Percentiles rank a stretch among this genome's conserved stretches.
Evolutionary conservation across 257 asterid genomes (phyloP).

Genomic region (Nicotiana paniculata): DNA sequence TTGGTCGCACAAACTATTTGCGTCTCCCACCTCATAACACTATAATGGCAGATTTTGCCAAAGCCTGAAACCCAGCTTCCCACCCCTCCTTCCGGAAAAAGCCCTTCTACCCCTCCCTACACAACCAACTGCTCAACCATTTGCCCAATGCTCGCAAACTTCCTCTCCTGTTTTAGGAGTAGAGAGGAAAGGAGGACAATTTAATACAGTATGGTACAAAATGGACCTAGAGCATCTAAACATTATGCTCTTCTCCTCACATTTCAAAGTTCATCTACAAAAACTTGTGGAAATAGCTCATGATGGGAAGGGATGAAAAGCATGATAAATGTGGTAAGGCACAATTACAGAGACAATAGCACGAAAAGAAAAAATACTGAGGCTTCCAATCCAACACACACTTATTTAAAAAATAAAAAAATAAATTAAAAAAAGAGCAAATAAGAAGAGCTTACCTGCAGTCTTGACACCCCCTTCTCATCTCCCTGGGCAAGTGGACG

Average conservation of each 20-base stretch:
- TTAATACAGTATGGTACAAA: neutral
- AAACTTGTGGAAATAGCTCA: neutral
- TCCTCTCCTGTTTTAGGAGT: neutral
- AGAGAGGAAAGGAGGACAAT: neutral
- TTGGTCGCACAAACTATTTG: neutral
- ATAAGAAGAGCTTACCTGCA: slow-evolving; percentile 45
- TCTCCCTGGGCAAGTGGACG: slow-evolving; percentile 73
- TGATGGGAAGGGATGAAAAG: neutral
- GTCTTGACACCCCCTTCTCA: slow-evolving; percentile 58
- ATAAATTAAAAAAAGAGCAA: neutral
- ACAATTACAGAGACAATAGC: neutral
- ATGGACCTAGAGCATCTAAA: neutral
- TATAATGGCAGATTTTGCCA: neutral
- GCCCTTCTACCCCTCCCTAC: neutral
- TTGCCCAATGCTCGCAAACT: neutral
- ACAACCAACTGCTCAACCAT: neutral
- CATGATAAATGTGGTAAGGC: neutral
- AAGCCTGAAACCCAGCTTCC: neutral
- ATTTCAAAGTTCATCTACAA: slow-evolving; percentile 1
- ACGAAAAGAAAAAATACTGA: neutral
- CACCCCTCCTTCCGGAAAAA: neutral
- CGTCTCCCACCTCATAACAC: neutral
- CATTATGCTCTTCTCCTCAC: neutral
- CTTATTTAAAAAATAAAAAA: neutral
- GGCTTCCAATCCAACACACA: slow-evolving; percentile 1